Base-by-base conservation (phyloP, 2,329 filamentous ascomycete species). In the Xylariaceae sp. region DNA sequence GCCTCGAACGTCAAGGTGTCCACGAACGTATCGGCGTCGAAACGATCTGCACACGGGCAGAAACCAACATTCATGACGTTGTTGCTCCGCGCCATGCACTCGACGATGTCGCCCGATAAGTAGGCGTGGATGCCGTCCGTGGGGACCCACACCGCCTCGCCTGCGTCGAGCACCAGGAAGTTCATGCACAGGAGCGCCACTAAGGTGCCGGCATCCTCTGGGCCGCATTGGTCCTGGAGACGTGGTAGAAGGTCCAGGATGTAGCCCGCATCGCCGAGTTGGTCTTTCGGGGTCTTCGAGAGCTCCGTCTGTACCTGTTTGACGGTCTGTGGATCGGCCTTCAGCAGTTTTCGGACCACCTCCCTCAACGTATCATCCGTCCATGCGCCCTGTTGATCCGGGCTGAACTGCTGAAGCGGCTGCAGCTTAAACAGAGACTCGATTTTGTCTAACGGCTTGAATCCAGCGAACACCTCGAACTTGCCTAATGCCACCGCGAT, bases 381-480 rank as follows among this genome's bases (percentile, higher is more conserved):
- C 74, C 87, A 87, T 3, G 71, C 52, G 2, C 44, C 56, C n/a
- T 52, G 19, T 2, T 66, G 7, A 68, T 67, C 20, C 67, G 66
- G 14, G 70, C 49, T 67, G 66, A 86, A 87, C 1, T 72, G 71
- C 45, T 80, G 74, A 0, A 89, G 74, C 2, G 80, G 76, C 23
- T 81, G 73, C 21, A 89, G 73, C 41, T 80, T 73, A 66, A 91
- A 80, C 1, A 91, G 73, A 0, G 76, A 68, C 29, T 84, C 73
- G 54, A 92, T 86, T 2, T 86, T 77, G 9, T 72, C 67, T 0
- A 89, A 74, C 0, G 87, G 84, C 67, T 90, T 91, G 76, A 87
- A 92, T 5, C 89, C 89, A 9, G 85, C 87, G 64, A 93, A 92
- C 0, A 89, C 85, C 70, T 92, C 89, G 65, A 93, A 92, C 20